Conservation (phyloP, 179 eudicot species). For the Vitellaria paradoxa region DNA sequence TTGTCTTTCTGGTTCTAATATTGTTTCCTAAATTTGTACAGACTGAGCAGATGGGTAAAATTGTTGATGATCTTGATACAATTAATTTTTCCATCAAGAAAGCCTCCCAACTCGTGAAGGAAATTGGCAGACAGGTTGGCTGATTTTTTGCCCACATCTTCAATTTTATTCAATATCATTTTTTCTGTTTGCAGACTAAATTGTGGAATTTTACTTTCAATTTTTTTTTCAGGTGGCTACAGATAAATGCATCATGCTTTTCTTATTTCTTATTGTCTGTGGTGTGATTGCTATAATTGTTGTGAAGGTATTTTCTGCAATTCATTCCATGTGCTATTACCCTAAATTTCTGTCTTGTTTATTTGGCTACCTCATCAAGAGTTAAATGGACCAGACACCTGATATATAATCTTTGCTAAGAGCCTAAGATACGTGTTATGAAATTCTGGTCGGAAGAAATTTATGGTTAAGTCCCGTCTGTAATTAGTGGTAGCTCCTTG, state of each 20-base stretch:
- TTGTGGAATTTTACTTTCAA: neutral
- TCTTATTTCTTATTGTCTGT: slow-evolving; percentile 80
- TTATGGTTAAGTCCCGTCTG: neutral
- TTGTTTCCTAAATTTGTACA: slow-evolving; percentile 24
- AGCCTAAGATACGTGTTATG: neutral
- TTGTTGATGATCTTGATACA: slow-evolving; percentile 92
- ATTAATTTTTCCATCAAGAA: slow-evolving; percentile 93
- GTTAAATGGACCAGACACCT: neutral
- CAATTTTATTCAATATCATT: neutral
- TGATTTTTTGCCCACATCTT: slow-evolving; percentile 10
- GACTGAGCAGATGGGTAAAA: slow-evolving; percentile 98
- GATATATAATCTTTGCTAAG: neutral
- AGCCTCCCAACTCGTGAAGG: slow-evolving; percentile 96
- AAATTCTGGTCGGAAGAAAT: neutral
- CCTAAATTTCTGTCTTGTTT: neutral
- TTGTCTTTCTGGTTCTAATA: neutral
- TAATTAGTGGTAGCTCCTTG: neutral
- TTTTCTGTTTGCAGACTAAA: slow-evolving; percentile 13
- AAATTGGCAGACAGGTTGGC: slow-evolving; percentile 93
- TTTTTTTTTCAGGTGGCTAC: slow-evolving; percentile 75
- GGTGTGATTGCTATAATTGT: slow-evolving; percentile 92
- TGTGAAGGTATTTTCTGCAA: slow-evolving; percentile 9
- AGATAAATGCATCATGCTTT: slow-evolving; percentile 94
- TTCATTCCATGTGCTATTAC: neutral
- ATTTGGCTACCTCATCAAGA: neutral